Conservation (phyloP, 2,329 filamentous ascomycete genomes). For the Hymenoscyphus scutula region DNA sequence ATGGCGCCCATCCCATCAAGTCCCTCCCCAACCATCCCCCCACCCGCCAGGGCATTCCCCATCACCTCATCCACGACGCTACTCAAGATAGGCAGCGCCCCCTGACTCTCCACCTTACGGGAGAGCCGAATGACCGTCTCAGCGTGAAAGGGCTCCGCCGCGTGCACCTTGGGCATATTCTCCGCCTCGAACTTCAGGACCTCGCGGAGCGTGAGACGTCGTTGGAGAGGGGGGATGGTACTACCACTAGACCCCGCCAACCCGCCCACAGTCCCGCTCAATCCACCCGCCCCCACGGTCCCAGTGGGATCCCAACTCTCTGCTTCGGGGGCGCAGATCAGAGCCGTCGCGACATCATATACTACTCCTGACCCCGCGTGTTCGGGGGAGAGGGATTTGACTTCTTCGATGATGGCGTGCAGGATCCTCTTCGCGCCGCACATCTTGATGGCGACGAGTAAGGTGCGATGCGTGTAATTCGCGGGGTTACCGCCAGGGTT, state of each 20-base stretch:
- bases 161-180: conserved; percentile 30
- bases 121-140: conserved; percentile 34
- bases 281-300: conserved; percentile 9
- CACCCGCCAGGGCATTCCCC: conserved; percentile 14
- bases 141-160: conserved; percentile 28
- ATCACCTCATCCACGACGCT: conserved; percentile 21
- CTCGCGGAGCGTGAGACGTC: conserved; percentile 34
- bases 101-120: conserved; percentile 34
- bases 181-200: conserved; percentile 33
- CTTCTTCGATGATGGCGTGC: conserved; percentile 62
- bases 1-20: no score
- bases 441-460: conserved; percentile 59
- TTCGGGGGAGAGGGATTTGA: conserved; percentile 61
- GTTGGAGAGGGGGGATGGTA: conserved; percentile 24
- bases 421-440: conserved; percentile 62
- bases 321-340: conserved; percentile 66
- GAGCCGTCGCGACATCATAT: conserved; percentile 64
- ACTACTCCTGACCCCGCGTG: conserved; percentile 51
- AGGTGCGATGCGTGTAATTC: conserved; percentile 69
- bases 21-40: conserved; percentile 12
- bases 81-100: conserved; percentile 15
- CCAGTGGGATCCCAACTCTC: conserved; percentile 30
- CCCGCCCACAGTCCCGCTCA: no score
- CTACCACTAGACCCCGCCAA: no score
- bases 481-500: conserved; percentile 55